These are phyloP conservation scores for Phalaenopsis aphrodite DNA, from an alignment of 106 monocot genomes.

Conservation along the genomic window DNA sequence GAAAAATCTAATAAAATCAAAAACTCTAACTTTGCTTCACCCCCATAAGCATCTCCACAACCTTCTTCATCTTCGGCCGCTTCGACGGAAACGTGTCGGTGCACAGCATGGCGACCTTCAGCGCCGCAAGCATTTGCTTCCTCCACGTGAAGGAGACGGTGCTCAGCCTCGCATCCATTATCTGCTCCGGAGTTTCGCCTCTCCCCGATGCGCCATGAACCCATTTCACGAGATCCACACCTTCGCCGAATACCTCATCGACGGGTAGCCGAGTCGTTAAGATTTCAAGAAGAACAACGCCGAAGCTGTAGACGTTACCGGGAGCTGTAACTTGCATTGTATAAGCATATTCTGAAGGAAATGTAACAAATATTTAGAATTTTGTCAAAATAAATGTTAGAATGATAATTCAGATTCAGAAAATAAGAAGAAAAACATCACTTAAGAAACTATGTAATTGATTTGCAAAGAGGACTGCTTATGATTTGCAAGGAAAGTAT, in stretches of 20 bases:
- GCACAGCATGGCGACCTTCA: constrained; percentile 78
- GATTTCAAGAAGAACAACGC: constrained; percentile 73
- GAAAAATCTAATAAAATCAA: not conserved
- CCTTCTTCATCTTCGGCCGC: constrained; percentile 80
- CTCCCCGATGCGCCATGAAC: constrained; percentile 48
- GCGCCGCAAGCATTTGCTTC: constrained; percentile 69
- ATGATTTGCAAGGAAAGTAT: no score
- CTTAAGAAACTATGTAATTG: no score
- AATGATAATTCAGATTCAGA: no score
- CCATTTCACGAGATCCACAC: constrained; percentile 83
- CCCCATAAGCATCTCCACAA: constrained; percentile 76
- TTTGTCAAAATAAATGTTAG: not conserved
- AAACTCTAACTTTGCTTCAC: constrained; percentile 19
- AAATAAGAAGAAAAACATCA: no score
- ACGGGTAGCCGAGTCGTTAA: constrained; percentile 49
- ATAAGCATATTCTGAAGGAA: constrained; percentile 72
- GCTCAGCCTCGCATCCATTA: constrained; percentile 80
- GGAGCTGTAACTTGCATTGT: constrained; percentile 87
- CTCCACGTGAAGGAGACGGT: constrained; percentile 80
- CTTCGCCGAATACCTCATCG: constrained; percentile 73
- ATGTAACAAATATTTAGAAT: not conserved
- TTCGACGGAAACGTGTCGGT: constrained; percentile 54
- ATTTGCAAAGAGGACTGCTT: no score
- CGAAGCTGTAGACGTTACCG: constrained; percentile 87
- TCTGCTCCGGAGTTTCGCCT: constrained; percentile 74